Percentiles rank a stretch among this genome's conserved stretches.
These are phyloP conservation scores for Sisymbrium altissimum DNA, from an alignment of 345 rosid genomes.

Conservation along the genomic window DNA sequence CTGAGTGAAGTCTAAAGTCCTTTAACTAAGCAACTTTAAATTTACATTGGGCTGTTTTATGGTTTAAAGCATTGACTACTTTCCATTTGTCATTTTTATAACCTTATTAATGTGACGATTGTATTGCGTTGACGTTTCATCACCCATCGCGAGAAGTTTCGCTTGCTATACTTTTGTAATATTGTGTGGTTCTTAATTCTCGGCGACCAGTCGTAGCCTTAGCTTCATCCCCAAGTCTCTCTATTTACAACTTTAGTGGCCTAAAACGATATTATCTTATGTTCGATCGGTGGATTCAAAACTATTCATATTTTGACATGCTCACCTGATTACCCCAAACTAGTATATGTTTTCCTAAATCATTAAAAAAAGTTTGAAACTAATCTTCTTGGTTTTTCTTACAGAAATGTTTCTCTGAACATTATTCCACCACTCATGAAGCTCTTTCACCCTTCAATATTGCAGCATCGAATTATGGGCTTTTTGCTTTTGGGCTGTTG, in stretches of 20 bases:
- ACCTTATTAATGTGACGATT: constrained; percentile 6
- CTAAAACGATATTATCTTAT: not conserved
- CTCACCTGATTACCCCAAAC: not conserved
- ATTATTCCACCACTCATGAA: not conserved
- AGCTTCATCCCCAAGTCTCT: constrained; percentile 36
- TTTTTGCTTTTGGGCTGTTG: not conserved
- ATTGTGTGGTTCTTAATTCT: constrained; percentile 36
- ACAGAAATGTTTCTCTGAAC: not conserved
- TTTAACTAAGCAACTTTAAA: not conserved
- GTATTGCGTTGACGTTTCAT: constrained; percentile 54
- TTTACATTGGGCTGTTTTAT: not conserved
- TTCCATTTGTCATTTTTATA: not conserved
- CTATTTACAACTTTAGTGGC: not conserved
- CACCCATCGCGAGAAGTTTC: constrained; percentile 48
- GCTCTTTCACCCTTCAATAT: not conserved
- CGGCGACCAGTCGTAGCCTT: constrained; percentile 31
- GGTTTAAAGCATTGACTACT: not conserved
- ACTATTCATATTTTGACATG: not conserved
- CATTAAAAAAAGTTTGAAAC: not conserved
- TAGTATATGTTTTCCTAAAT: not conserved
- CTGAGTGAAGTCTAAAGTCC: not conserved
- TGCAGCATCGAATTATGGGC: too few relatives aligned
- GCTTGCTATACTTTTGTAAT: constrained; percentile 9
- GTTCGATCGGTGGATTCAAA: not conserved
- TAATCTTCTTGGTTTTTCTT: not conserved